Evolutionary conservation across 768 basidiomycete genomes (phyloP).

Genomic region (Auricularia heimuer): DNA sequence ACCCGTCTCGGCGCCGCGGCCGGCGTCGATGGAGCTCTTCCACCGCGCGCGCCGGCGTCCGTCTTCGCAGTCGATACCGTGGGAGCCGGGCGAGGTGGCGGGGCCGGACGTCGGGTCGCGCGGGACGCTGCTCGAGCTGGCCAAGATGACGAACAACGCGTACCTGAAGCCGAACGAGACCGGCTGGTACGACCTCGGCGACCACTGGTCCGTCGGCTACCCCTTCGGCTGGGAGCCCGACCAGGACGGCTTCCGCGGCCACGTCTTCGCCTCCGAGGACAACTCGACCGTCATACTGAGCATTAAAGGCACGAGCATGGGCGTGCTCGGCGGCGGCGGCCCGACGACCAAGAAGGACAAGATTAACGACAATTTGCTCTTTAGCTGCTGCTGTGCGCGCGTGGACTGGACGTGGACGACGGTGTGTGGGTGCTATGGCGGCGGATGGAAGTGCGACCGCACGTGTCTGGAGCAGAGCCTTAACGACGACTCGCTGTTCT

Average conservation of each 20-base stretch:
- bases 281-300: slow-evolving; percentile 81
- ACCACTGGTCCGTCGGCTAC: slow-evolving; percentile 48
- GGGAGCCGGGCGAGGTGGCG: slow-evolving; percentile 54
- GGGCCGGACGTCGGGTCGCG: slow-evolving; percentile 68
- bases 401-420: slow-evolving; percentile 93
- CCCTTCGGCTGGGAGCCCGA: slow-evolving; percentile 88
- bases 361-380: slow-evolving; percentile 89
- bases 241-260: slow-evolving; percentile 86
- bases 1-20: slow-evolving; percentile 32
- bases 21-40: slow-evolving; percentile 32
- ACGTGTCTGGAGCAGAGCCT: slow-evolving; percentile 73
- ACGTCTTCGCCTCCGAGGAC: slow-evolving; percentile 73
- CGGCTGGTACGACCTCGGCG: slow-evolving; percentile 64
- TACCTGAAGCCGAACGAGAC: slow-evolving; percentile 42
- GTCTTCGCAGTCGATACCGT: slow-evolving; percentile 36
- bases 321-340: slow-evolving; percentile 59
- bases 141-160: slow-evolving; percentile 85
- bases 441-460: slow-evolving; percentile 67
- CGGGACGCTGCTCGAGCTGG: slow-evolving; percentile 62
- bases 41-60: slow-evolving; percentile 24
- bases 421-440: slow-evolving; percentile 80
- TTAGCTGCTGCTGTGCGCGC: slow-evolving; percentile 91
- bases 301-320: slow-evolving; percentile 88
- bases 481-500: slow-evolving; percentile 76
- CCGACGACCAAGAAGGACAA: slow-evolving; percentile 85